Percentiles rank a stretch among this genome's conserved stretches.
These are phyloP conservation scores for Podospora pseudoanserina DNA, from an alignment of 495 filamentous ascomycete genomes.

Conservation along the genomic window DNA sequence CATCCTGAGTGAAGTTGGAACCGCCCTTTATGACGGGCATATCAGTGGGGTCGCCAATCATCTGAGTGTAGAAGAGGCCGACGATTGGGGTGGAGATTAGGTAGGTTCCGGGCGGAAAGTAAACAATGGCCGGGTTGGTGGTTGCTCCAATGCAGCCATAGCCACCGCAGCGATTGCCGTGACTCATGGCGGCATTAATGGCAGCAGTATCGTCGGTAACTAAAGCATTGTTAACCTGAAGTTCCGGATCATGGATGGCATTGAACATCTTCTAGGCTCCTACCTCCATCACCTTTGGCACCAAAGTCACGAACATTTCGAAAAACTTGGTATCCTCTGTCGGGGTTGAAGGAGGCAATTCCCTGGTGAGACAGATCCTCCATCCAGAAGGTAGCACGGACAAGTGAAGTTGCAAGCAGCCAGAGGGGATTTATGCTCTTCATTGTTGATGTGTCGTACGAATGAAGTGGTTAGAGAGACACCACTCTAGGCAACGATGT, in stretches of 20 bases:
- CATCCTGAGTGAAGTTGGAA: slow-evolving; percentile 47
- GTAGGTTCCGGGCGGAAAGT: slow-evolving; percentile 67
- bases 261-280: not conserved
- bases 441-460: slow-evolving; percentile 14
- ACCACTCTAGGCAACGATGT: not conserved
- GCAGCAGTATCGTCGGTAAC: slow-evolving; percentile 76
- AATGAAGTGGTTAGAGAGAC: not conserved
- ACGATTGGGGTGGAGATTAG: slow-evolving; percentile 55
- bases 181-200: slow-evolving; percentile 76
- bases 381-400: slow-evolving; percentile 32
- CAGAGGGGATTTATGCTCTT: slow-evolving; percentile 11
- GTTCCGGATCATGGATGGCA: not conserved
- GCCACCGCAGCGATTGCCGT: slow-evolving; percentile 72
- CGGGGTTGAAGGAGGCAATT: slow-evolving; percentile 38
- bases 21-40: slow-evolving; percentile 69
- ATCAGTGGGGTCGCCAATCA: slow-evolving; percentile 56
- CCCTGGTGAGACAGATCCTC: slow-evolving; percentile 42
- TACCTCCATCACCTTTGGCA: slow-evolving; percentile 66
- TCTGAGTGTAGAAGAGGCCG: slow-evolving; percentile 63
- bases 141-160: slow-evolving; percentile 73
- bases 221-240: slow-evolving; percentile 33
- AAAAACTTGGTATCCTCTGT: slow-evolving; percentile 60
- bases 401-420: slow-evolving; percentile 15
- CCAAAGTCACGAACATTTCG: slow-evolving; percentile 82
- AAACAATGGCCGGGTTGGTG: slow-evolving; percentile 63